Base-by-base conservation (phyloP, 1,284 basidiomycete genomes). In the Anthracocystis panici-leucophaei region DNA sequence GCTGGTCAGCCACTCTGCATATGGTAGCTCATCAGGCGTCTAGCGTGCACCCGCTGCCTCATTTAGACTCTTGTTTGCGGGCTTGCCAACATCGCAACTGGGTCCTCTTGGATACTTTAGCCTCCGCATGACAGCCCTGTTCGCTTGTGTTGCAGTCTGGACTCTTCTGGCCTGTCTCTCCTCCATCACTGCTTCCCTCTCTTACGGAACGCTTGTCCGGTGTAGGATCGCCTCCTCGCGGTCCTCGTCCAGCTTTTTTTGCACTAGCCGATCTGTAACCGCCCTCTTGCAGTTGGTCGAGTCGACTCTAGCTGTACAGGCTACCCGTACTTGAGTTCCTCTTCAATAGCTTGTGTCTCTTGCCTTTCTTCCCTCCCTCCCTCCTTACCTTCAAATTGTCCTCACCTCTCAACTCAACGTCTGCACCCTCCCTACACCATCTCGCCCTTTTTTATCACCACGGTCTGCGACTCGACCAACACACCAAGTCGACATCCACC, bases 21-120 rank as follows among this genome's bases (percentile, higher is more conserved):
- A 18, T 20, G 27, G 29, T 49, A 31, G 41, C 52, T 53, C 55
- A 64, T 57, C 40, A 54, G 55, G 62, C 62, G 62, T 65, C 55
- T 41, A 65, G 62, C 62, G 35, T 16, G 35, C 35, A 38, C 35
- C 35, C 11, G 35, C 35, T 38, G 14, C 35, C 35, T 38, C 35
- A 38, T 38, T 38, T 38, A 38, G 35, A 38, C 35, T 38, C 35
- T 12, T 38, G 14, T 10, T 31, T 49, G 48, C 48, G 29, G 4
- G 18, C 48, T 49, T 3, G 25, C 25, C 27, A 48, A 9, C 41
- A 42, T 42, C 41, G 18, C 41, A 42, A 42, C 20, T 27, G 46
- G 27, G n/a, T 46, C 23, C 23, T 10, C 20, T 23, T 23, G 10
- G 42, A 10, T 23, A 18, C 10, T 3, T 14, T 46, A 33, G 48